Evolutionary conservation across 2,329 filamentous ascomycete species (phyloP), one percentile per base, ranked within the genome.

Genomic region (Trichoderma sp.): DNA sequence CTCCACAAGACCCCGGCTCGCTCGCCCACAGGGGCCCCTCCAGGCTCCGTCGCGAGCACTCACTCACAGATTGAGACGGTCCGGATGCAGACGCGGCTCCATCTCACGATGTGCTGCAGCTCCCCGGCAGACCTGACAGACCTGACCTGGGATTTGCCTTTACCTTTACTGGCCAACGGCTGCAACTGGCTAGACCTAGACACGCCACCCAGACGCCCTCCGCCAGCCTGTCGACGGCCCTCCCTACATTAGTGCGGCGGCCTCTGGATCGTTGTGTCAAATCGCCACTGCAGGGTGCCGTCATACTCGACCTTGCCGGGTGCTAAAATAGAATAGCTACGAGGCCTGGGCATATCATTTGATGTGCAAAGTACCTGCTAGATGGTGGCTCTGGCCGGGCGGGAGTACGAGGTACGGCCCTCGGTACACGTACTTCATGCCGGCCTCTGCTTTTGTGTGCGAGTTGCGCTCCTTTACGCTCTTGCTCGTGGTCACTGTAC

Each of bases 201-300:
- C 74, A 75, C 67, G 68, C 74, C 74, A 71, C 50, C 50, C 60
- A 60, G 50, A 45, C 67, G 74, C 66, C 67, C 64, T 75, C 66
- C 12, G 73, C 68, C 74, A 75, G 59, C 59, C 64, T 75, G 45
- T 50, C 24, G 50, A 75, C 71, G 56, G 74, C 45, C 74, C 67
- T 64, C 53, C 53, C 50, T 66, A 67, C 67, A 72, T 75, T 75
- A 75, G 74, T 75, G 73, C 73, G 50, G 74, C 67, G 60, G 67
- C 41, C 74, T 71, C 72, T 75, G 59, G 74, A 75, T 62, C 41
- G 31, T 29, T 71, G 60, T 74, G 35, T 71, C 67, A 65, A 72
- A 64, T 75, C 65, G 75, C 72, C 69, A 63, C 77, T 77, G 72
- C 78, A 77, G 63, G 75, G 68, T 75, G 75, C 76, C 71, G 76